Base-by-base conservation (phyloP, 495 filamentous ascomycete genomes). In the Tuber magnatum region DNA sequence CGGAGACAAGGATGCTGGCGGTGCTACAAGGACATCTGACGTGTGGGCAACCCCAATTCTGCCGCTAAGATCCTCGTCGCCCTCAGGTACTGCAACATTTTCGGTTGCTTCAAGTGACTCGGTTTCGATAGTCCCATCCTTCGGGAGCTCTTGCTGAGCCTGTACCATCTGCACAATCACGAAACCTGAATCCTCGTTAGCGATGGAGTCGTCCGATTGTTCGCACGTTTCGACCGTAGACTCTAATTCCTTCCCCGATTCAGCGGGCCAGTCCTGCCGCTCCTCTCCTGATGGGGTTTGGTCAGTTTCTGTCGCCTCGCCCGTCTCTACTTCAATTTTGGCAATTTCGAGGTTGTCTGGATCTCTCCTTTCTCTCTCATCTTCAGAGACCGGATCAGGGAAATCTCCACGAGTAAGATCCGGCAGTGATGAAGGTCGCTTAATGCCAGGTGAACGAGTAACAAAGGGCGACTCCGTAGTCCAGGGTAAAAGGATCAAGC, bases 401-500 rank as follows among this genome's bases (percentile, higher is more conserved):
- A 81, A 81, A 76, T 81, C 80, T 24, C 80, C 81, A 56, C 80
- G 80, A 40, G 70, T 77, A 48, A 82, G 75, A 42, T 56, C 48
- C 46, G 81, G 81, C 12, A 82, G 74, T 35, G 81, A 82, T 41
- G 61, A 68, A 69, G 71, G 76, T 61, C 81, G 72, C 68, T 61
- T 75, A 39, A 74, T 3, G 16, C 74, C n/a, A 24, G 65, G 41
- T 28, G 68, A 56, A 38, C 48, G 80, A 35, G 46, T 80, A 46
- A 77, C 69, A 77, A 77, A 77, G n/a, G 80, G 77, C 48, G 80
- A 73, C 44, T 81, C 74, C 22, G 76, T 78, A 48, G 81, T 82
- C 75, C 76, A 82, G 46, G 81, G 81, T n/a, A 89, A 85, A 48
- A 90, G 82, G 80, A 89, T 86, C 79, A 90, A 81, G 81, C 92